Evolutionary conservation across 805 yeast genomes (phyloP).

Genomic region (Myxozyma melibiosi): DNA sequence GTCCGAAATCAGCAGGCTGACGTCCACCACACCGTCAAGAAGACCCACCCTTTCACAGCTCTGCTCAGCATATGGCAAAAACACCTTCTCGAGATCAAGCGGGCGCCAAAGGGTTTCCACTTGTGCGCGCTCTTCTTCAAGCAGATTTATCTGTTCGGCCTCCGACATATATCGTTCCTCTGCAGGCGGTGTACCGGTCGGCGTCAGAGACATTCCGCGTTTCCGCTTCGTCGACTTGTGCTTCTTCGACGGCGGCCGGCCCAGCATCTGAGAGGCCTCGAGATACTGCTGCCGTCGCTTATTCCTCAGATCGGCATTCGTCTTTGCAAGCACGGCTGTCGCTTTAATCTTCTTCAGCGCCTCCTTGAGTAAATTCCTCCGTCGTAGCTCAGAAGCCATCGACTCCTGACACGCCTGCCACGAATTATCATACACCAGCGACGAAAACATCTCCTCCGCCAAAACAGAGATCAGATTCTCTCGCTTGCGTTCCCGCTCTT

Average conservation of each 20-base stretch:
- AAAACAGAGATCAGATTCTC: slow-evolving; percentile 44
- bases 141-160: slow-evolving; percentile 22
- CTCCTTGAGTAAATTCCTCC: slow-evolving; percentile 40
- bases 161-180: slow-evolving; percentile 34
- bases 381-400: slow-evolving; percentile 50
- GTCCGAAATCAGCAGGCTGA: slow-evolving; percentile 51
- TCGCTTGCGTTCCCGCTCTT: slow-evolving; percentile 35
- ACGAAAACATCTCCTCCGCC: slow-evolving; percentile 56
- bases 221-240: slow-evolving; percentile 16
- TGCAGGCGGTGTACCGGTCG: no score
- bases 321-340: slow-evolving; percentile 38
- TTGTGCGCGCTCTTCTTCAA: slow-evolving; percentile 42
- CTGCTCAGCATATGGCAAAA: slow-evolving; percentile 39
- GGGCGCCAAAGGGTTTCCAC: slow-evolving; percentile 54
- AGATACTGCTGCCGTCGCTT: slow-evolving; percentile 47
- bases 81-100: slow-evolving; percentile 45
- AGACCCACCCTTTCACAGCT: slow-evolving; percentile 39
- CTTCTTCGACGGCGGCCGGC: slow-evolving; percentile 23
- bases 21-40: slow-evolving; percentile 39
- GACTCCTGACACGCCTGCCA: slow-evolving; percentile 49
- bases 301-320: slow-evolving; percentile 41
- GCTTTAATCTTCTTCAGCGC: slow-evolving; percentile 43
- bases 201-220: no score
- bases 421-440: slow-evolving; percentile 62
- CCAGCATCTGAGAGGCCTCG: slow-evolving; percentile 30